Percentiles rank a stretch among this genome's conserved stretches.
phyloP scores from a whole-genome alignment of 148 eudicot genomes.

The Dysphania ambrosioides region DNA sequence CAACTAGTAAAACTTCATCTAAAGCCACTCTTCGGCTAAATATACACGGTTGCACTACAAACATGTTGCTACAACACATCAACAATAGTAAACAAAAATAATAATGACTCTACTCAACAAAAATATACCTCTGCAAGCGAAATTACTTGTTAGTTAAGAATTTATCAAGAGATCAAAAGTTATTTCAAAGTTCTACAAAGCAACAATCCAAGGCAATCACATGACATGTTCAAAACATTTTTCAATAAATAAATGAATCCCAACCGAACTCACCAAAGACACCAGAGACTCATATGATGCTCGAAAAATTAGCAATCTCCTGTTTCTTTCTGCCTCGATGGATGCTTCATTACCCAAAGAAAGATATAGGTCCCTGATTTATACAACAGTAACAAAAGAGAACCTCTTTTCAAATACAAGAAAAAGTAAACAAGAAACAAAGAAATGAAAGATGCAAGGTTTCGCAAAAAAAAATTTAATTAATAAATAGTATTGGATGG shows the following conservation, averaged over 20 bases:
- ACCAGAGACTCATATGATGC: conserved; percentile 89
- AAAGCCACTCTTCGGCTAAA: not conserved
- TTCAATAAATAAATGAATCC: not conserved
- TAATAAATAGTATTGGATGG: not conserved
- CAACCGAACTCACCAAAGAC: conserved; percentile 69
- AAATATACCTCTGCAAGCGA: not conserved
- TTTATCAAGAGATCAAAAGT: not conserved
- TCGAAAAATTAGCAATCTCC: conserved; percentile 67
- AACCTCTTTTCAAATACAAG: conserved; percentile 5
- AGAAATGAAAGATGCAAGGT: no score
- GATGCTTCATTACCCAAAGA: conserved; percentile 61
- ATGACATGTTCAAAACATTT: not conserved
- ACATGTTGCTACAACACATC: not conserved
- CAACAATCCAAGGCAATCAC: conserved; percentile 4
- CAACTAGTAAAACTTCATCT: not conserved
- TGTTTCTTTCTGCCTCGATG: conserved; percentile 75
- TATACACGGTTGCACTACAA: not conserved
- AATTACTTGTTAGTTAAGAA: not conserved
- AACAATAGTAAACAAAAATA: not conserved
- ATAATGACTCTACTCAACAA: not conserved
- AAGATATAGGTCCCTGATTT: conserved; percentile 58
- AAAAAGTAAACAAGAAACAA: not conserved
- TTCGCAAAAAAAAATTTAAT: no score
- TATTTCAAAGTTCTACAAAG: not conserved
- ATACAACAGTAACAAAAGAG: conserved; percentile 10